phyloP scores from a whole-genome alignment of 768 basidiomycete genomes.

The Amylocystis lapponica region DNA sequence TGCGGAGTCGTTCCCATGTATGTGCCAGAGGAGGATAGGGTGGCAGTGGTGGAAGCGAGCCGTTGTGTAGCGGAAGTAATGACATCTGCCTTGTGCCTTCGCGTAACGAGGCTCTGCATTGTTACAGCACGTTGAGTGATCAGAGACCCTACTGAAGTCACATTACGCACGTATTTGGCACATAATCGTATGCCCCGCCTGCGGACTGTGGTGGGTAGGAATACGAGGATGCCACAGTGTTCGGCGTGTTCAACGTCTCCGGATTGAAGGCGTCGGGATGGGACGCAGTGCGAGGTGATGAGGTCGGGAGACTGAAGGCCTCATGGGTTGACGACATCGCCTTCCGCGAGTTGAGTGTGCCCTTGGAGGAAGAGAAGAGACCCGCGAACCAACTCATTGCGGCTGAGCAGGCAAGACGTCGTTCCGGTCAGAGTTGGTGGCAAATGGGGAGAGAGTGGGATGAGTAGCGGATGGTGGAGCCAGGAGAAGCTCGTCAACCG shows the following conservation, averaged over 20 bases:
- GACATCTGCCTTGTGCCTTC: slow-evolving; percentile 37
- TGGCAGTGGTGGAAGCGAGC: slow-evolving; percentile 26
- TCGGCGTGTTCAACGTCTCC: slow-evolving; percentile 45
- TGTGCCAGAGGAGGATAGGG: slow-evolving; percentile 73
- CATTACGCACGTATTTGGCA: slow-evolving; percentile 45
- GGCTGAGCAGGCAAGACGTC: no score
- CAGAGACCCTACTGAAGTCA: no score
- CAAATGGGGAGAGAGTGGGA: slow-evolving; percentile 3
- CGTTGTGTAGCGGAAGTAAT: slow-evolving; percentile 65
- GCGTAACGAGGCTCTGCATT: slow-evolving; percentile 2
- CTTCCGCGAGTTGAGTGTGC: slow-evolving; percentile 43
- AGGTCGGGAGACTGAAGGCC: slow-evolving; percentile 80
- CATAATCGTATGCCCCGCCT: slow-evolving; percentile 49
- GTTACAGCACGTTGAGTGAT: no score
- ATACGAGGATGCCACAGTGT: slow-evolving; percentile 48
- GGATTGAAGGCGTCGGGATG: slow-evolving; percentile 59
- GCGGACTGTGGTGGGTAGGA: slow-evolving; percentile 74
- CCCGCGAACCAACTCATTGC: slow-evolving; percentile 71
- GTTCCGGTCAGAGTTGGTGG: background rate
- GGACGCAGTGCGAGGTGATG: slow-evolving; percentile 50
- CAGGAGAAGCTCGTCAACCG: slow-evolving; percentile 10
- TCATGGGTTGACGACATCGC: slow-evolving; percentile 76
- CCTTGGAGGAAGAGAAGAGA: slow-evolving; percentile 49
- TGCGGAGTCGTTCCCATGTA: slow-evolving; percentile 80
- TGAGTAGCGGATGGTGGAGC: slow-evolving; percentile 13